Base-by-base conservation (phyloP, 2,329 filamentous ascomycete genomes). In the Chaetomium olivaceum region DNA sequence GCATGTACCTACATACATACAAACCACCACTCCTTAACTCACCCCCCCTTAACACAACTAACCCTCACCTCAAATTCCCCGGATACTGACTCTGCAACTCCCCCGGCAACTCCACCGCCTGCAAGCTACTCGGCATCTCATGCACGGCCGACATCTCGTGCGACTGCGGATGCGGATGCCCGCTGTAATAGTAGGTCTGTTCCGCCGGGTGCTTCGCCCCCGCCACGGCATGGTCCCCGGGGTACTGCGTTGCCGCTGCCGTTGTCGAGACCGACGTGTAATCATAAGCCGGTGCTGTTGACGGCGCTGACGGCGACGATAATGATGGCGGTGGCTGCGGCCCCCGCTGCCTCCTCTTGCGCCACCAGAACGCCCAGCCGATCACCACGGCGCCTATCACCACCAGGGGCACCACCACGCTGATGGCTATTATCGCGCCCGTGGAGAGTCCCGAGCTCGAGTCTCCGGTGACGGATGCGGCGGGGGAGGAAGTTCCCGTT, bases 351-450 rank as follows among this genome's bases (percentile, higher is more conserved):
- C 43, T 56, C 25, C 58, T 23, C 54, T 25, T 46, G 39, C 58
- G 54, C 48, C 48, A 29, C 58, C 58, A 65, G 8, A 48, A 3
- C 4, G 21, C 8, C 2, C 62, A 7, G 1, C 43, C 63, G 2
- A 43, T 3, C 19, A 50, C 11, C n/a, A 59, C 23, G 12, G 59
- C 63, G 25, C 14, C 63, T 46, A 65, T 29, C 23, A 65, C 63
- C 7, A 25, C 63, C 19, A 65, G 16, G 23, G 63, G 63, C 4
- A 65, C 27, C 8, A 62, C 63, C 19, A 62, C 63, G 33, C 54
- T 59, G 3, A 65, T 65, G 12, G 63, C 63, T 3, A 46, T 59
- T 19, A 29, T 62, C 4, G 59, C 63, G 46, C 63, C 63, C 3
- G 54, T 58, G 4, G 63, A 62, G 27, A 65, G 59, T 9, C 58